Evolutionary conservation across 2,329 filamentous ascomycete genomes (phyloP).

Genomic region (Scortechinia acanthostroma): DNA sequence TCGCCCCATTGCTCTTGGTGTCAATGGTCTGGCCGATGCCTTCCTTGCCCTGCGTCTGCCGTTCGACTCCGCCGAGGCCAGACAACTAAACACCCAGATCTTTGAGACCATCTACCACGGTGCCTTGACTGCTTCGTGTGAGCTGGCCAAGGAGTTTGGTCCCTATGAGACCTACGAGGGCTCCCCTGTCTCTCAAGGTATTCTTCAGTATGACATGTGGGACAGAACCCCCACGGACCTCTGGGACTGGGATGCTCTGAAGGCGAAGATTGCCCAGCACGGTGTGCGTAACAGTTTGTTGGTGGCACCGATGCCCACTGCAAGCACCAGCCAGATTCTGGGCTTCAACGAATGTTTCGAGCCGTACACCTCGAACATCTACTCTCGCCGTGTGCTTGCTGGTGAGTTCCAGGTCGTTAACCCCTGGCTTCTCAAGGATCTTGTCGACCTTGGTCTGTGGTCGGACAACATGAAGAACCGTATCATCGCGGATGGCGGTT

Average conservation of each 20-base stretch:
- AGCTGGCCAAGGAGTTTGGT: constrained; percentile 77
- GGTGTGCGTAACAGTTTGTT: constrained; percentile 93
- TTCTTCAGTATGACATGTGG: constrained; percentile 99
- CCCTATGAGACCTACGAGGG: constrained; percentile 86
- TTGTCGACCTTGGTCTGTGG: constrained; percentile 96
- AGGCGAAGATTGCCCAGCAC: constrained; percentile 84
- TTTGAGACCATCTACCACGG: constrained; percentile 99
- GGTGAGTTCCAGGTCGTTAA: constrained; percentile 99
- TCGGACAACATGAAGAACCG: constrained; percentile 99
- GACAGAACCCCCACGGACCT: constrained; percentile 84
- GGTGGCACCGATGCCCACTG: constrained; percentile 95
- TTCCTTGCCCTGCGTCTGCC: constrained; percentile 95
- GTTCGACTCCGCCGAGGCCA: constrained; percentile 92
- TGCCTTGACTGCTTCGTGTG: constrained; percentile 79
- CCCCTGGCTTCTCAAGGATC: constrained; percentile 94
- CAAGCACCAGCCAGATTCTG: constrained; percentile 92
- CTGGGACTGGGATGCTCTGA: constrained; percentile 90
- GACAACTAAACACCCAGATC: constrained; percentile 91
- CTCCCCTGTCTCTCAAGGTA: constrained; percentile 87
- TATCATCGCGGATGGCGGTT: constrained; percentile 94
- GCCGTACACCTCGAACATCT: constrained; percentile 99
- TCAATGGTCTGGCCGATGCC: constrained; percentile 93
- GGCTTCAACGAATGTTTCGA: constrained; percentile 99
- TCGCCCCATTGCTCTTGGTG: constrained; percentile 89
- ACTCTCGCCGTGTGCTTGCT: constrained; percentile 93